Conservation (phyloP, 2,329 filamentous ascomycete species). For the Dactylellina sp. region DNA sequence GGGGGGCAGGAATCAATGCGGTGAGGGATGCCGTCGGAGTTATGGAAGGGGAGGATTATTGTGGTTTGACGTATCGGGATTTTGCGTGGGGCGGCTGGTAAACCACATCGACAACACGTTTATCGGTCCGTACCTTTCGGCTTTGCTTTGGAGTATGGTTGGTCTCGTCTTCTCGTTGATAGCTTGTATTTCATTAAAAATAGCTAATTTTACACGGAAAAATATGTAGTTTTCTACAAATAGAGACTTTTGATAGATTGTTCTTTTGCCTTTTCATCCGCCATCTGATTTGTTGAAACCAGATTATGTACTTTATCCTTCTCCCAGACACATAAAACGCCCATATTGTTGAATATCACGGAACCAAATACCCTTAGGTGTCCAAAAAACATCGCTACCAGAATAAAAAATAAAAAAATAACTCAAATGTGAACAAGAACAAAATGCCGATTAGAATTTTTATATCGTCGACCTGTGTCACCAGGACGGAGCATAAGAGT, state of each 20-base stretch:
- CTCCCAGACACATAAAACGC: conserved; percentile 22
- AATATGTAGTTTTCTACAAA: conserved; percentile 8
- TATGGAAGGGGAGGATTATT: conserved; percentile 26
- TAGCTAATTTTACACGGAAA: conserved; percentile 1
- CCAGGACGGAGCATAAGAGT: background rate
- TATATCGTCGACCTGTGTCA: background rate
- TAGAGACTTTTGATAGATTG: background rate
- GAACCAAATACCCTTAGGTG: background rate
- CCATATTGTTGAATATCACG: conserved; percentile 42
- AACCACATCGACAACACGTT: conserved; percentile 46
- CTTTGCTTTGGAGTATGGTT: no score
- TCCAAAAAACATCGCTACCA: background rate
- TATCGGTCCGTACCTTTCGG: background rate
- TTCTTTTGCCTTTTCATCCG: conserved; percentile 2
- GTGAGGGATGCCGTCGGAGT: conserved; percentile 27
- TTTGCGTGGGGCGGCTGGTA: conserved; percentile 35
- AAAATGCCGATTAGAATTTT: conserved; percentile 13
- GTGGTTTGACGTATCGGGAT: conserved; percentile 24
- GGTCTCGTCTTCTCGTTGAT: background rate
- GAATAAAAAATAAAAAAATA: no score
- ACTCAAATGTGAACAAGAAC: conserved; percentile 1
- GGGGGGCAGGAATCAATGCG: background rate
- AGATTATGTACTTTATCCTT: conserved; percentile 9
- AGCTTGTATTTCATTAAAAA: no score
- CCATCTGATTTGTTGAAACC: conserved; percentile 55